Base-by-base conservation (phyloP, 192 early-diverging fungal genomes). In the Entrophospora sp. region DNA sequence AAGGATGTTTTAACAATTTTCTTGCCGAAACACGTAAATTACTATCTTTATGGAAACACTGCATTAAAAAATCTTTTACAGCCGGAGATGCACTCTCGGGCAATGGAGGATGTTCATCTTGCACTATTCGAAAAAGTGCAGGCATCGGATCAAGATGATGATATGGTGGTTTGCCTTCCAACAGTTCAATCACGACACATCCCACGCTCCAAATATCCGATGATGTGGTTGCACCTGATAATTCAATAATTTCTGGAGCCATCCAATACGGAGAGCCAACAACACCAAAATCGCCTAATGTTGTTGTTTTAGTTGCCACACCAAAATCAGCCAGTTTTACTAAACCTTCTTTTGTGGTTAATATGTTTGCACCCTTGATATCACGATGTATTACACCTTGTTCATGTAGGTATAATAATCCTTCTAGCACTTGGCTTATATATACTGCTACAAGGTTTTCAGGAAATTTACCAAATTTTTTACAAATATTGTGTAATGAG, bases 371-470 rank as follows among this genome's bases (percentile, higher is more conserved):
- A 64, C 90, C 90, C 79, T 99, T 99, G 49, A 98, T 89, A 61
- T 94, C 94, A 25, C 93, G 86, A 68, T 95, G 94, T 25, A 97
- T 79, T 51, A 96, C 89, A 25, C 91, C 88, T 49, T 77, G 80
- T 16, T 79, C 76, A 71, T 99, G 96, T 60, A 99, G 83, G 65
- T 91, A 96, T 20, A 80, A 78, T 53, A 97, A 79, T 8, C 95
- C 96, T 14, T 85, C 77, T 5, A 99, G 77, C 44, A 99, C 75
- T 75, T 99, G 96, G 13, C 77, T 77, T 8, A 87, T 83, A 37
- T 89, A 89, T n/a, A 85, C 82, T 14, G 83, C 86, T 18, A 87
- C 83, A 25, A 89, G 70, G 43, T 84, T 79, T 55, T 89, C 87
- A 4, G 87, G 87, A 52, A 87, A 79, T 66, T 83, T 81, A 70